phyloP scores from a whole-genome alignment of 768 basidiomycete species.

The Boletus tylopilopsis region DNA sequence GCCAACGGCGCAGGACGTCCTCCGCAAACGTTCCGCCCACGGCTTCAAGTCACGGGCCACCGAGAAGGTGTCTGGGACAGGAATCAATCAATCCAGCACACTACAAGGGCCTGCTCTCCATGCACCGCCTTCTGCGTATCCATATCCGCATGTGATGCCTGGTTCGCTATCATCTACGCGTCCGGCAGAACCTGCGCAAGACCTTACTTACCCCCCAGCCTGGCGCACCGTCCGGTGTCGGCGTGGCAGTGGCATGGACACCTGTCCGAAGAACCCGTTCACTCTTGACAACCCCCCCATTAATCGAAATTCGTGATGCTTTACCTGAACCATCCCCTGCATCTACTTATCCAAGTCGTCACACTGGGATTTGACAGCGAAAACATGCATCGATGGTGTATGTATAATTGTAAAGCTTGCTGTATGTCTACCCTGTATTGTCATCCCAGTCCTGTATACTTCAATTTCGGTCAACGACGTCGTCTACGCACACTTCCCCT shows the following conservation, averaged over 20 bases:
- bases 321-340: not conserved
- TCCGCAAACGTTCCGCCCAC: not conserved
- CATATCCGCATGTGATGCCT: constrained; percentile 28
- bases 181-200: not conserved
- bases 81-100: not conserved
- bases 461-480: too few relatives aligned
- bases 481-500: too few relatives aligned
- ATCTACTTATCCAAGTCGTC: not conserved
- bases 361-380: not conserved
- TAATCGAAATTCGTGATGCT: constrained; percentile 2
- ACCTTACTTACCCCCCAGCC: not conserved
- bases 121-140: constrained; percentile 25
- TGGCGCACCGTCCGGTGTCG: not conserved
- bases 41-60: not conserved
- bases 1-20: not conserved
- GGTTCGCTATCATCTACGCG: constrained; percentile 16
- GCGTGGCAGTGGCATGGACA: not conserved
- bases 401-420: not conserved
- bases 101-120: constrained; percentile 11
- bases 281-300: not conserved
- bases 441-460: not conserved
- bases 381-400: not conserved
- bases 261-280: constrained; percentile 5
- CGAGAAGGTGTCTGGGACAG: not conserved
- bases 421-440: constrained; percentile 7